A percentile compares a stretch with the other conserved stretches of the same genome.
Evolutionary conservation across 768 basidiomycete species (phyloP).

Genomic region (Boletus tylopilopsis): DNA sequence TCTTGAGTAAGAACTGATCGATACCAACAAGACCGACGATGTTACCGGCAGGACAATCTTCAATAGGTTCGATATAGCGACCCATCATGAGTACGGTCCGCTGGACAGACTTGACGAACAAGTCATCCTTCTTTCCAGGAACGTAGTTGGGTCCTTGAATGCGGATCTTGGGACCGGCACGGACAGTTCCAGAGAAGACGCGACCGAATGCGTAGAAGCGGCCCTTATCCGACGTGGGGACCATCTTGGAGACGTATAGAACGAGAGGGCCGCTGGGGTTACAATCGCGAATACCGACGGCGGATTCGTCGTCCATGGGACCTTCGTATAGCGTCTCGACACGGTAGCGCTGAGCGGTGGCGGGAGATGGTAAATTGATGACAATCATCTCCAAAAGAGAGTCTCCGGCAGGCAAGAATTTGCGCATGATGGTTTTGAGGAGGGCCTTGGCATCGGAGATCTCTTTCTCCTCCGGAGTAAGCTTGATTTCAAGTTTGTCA

Average conservation of each 20-base stretch:
- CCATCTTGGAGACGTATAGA: constrained; percentile 99
- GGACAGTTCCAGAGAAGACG: constrained; percentile 98
- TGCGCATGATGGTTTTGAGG: constrained; percentile 97
- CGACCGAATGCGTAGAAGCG: constrained; percentile 99
- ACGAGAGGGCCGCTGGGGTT: constrained; percentile 96
- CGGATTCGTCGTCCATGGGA: constrained; percentile 99
- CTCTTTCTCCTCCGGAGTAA: constrained; percentile 84
- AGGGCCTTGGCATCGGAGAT: constrained; percentile 86
- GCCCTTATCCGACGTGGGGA: constrained; percentile 99
- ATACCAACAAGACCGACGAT: constrained; percentile 99
- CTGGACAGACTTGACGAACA: constrained; percentile 97
- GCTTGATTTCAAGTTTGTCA: constrained; percentile 94
- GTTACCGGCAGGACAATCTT: constrained; percentile 99
- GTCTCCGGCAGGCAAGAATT: constrained; percentile 99
- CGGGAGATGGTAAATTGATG: constrained; percentile 97
- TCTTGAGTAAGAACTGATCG: constrained; percentile 99
- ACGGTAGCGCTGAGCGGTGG: constrained; percentile 97
- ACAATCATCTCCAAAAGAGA: constrained; percentile 99
- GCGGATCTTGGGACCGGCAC: constrained; percentile 95
- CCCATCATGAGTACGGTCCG: constrained; percentile 99
- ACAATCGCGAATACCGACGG: constrained; percentile 97
- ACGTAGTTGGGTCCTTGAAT: constrained; percentile 99
- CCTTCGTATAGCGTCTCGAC: constrained; percentile 99
- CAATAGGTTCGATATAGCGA: constrained; percentile 96
- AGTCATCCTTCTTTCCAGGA: constrained; percentile 97